Percentiles rank a stretch among this genome's conserved stretches.
These are phyloP conservation scores for Fusarium napiforme DNA, from an alignment of 2,329 filamentous ascomycete genomes.

Conservation along the genomic window DNA sequence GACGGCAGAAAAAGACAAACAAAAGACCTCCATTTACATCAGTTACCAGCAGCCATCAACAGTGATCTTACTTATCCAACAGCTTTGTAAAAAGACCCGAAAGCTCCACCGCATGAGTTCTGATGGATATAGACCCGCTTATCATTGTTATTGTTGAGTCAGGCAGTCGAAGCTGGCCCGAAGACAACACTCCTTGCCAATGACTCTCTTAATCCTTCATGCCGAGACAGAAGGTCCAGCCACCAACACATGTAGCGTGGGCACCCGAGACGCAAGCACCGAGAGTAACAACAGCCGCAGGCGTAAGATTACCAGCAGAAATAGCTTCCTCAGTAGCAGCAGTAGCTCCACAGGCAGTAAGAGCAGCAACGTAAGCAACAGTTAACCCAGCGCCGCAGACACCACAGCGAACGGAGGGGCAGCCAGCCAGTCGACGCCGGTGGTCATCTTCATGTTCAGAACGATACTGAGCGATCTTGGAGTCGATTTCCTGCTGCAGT, in stretches of 20 bases:
- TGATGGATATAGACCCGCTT: rapidly evolving
- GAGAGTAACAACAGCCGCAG: neutral
- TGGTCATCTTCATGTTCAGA: neutral
- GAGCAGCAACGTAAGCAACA: neutral
- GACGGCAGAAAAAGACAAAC: neutral
- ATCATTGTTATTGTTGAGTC: neutral
- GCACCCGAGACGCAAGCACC: neutral
- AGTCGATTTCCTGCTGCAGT: neutral
- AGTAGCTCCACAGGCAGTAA: neutral
- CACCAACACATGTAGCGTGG: neutral
- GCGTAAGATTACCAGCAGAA: neutral
- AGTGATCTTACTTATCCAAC: too few species aligned
- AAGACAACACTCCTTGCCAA: neutral
- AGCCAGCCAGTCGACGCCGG: neutral
- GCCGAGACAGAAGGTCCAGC: neutral
- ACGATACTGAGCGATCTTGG: neutral
- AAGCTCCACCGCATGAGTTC: neutral
- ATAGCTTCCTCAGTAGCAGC: conserved; percentile 1
- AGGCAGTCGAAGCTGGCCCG: too few species aligned
- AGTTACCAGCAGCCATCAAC: neutral
- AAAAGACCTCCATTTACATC: too few species aligned
- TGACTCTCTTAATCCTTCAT: neutral
- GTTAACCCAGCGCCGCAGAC: conserved; percentile 1
- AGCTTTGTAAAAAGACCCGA: neutral
- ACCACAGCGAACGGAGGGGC: neutral